A percentile compares a stretch with the other conserved stretches of the same genome.
phyloP scores from a whole-genome alignment of 2,329 filamentous ascomycete genomes.

The Cyanodermella asteris region DNA sequence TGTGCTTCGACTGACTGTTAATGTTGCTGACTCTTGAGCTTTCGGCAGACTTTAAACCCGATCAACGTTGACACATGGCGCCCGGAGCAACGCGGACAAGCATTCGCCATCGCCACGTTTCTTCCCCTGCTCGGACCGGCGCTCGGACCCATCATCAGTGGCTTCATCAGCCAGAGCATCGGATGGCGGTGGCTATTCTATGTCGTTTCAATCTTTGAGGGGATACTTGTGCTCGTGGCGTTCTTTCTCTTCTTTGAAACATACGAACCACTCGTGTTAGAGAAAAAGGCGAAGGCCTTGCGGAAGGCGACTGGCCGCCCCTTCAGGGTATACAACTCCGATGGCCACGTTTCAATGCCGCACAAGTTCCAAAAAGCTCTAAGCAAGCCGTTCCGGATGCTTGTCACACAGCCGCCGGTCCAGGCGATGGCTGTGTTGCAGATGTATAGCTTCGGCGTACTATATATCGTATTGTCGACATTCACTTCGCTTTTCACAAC shows the following conservation, averaged over 20 bases:
- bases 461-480: slow-evolving; percentile 42
- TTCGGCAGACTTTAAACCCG: slow-evolving; percentile 28
- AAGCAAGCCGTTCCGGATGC: slow-evolving; percentile 32
- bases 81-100: slow-evolving; percentile 4
- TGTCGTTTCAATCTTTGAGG: too few relatives aligned
- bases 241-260: too few relatives aligned
- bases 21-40: slow-evolving; percentile 30
- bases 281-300: slow-evolving; percentile 8
- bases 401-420: slow-evolving; percentile 37
- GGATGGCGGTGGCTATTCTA: slow-evolving; percentile 12
- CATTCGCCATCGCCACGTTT: slow-evolving; percentile 7
- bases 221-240: too few relatives aligned
- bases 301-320: not conserved
- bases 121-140: slow-evolving; percentile 21
- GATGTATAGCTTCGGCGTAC: slow-evolving; percentile 37
- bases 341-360: too few relatives aligned
- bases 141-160: slow-evolving; percentile 36
- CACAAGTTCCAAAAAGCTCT: slow-evolving; percentile 19
- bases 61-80: slow-evolving; percentile 12
- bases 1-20: slow-evolving; percentile 31
- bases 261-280: slow-evolving; percentile 12
- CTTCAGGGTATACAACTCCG: too few relatives aligned
- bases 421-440: slow-evolving; percentile 32
- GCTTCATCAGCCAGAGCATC: slow-evolving; percentile 33
- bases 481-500: slow-evolving; percentile 37